Evolutionary conservation across 108 stramenopile genomes (phyloP), one percentile per base, ranked within the genome.

Genomic region (Cyclotella cryptica): DNA sequence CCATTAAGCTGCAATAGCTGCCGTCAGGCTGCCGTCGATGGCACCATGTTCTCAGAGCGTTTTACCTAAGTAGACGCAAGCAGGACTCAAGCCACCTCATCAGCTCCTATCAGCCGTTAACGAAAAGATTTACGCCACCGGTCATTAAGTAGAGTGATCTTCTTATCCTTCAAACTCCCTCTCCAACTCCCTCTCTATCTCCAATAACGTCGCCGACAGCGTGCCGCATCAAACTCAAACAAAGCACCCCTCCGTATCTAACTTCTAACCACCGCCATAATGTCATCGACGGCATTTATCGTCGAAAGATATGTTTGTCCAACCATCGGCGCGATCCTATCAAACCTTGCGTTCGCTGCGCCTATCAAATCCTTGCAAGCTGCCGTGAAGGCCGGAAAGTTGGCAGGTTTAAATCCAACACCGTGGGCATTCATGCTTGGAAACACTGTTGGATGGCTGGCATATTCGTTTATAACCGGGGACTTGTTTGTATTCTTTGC

Each of bases 361-460:
- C 90, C 91, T 0, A 84, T 85, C 46, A 68, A 67, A 49, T 84
- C 86, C 22, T 75, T 89, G 12, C 66, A 71, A 59, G 53, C 71
- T 29, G 87, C 87, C 42, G 75, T 87, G 10, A 61, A 69, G 29
- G 46, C 19, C 0, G 90, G 90, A 10, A 47, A 74, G 7, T 54
- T 94, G 69, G 91, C 89, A 10, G 71, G 67, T 62, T 77, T 94
- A 3, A 94, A 94, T 65, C 88, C 90, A 41, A 85, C 87, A 3
- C 93, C 93, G 24, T 92, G 89, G 89, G 91, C 85, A n/a, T 90
- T 94, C 62, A 94, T 92, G 91, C 71, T 66, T 18, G 76, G 76
- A 15, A 77, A 44, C 60, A 47, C 10, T 19, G 17, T 71, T 13
- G 93, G 91, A 0, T 94, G 91, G 91, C 30, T 90, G 17, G 62